Base-by-base conservation (phyloP, 2,329 filamentous ascomycete species). In the Fusarium decemcellulare region DNA sequence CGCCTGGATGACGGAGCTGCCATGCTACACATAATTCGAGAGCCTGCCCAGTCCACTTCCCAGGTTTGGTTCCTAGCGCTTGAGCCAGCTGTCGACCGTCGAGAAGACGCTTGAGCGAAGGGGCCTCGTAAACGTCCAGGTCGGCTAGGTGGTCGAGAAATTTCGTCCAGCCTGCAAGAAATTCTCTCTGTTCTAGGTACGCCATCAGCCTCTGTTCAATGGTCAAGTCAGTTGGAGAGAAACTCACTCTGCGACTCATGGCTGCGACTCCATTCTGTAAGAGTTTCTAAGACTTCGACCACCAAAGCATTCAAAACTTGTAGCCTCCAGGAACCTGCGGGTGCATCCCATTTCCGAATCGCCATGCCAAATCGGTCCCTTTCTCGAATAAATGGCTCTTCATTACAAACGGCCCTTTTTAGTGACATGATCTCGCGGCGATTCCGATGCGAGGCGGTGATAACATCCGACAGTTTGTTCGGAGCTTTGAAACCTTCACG, bases 11-110 rank as follows among this genome's bases (percentile, higher is more conserved):
- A 39, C 93, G 87, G 55, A 98, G 86, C 80, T 98, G 96, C 94
- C 95, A 98, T 65, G 90, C 90, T 79, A 97, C 88, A 65, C 93
- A 92, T 5, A 94, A 84, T 34, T 97, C 92, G 48, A 97, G 82
- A 5, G 94, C 94, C 47, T 86, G 85, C 57, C 89, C 89, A 86
- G 97, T 92, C 95, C 95, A 98, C n/a, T 85, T 90, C 1, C 93
- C 94, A 0, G 93, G 91, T 67, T 89, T 90, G n/a, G 87, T 81
- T 0, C 86, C 88, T 5, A 98, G 84, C 5, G 88, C 89, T 66
- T 90, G 86, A 16, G 90, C 88, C 18, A 98, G 86, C 55, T 91
- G 84, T 40, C 88, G 92, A 15, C 96, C 95, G 75, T 97, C 93
- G 36, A 97, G 83, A 27, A 93, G 81, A 6, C 87, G 86, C 72